Evolutionary conservation across 176 grass and related monocot species (phyloP).

Genomic region (Musa schizocarpa): DNA sequence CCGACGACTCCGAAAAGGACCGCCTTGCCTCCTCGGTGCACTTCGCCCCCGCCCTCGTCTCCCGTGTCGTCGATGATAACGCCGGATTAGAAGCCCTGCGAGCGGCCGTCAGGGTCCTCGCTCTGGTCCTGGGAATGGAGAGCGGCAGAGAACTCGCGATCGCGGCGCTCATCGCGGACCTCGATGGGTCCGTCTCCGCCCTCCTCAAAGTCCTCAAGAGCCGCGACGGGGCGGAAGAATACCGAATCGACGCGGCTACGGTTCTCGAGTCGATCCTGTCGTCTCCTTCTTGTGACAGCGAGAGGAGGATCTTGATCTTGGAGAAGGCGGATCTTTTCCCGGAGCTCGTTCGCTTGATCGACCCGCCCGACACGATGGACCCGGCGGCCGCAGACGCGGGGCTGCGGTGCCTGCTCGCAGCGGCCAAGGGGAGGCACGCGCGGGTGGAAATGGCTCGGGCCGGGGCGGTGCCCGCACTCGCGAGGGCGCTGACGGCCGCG

Average conservation of each 20-base stretch:
- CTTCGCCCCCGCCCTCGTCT: slow-evolving; percentile 31
- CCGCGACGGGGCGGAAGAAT: slow-evolving; percentile 17
- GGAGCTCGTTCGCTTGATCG: slow-evolving; percentile 52
- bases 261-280: slow-evolving; percentile 48
- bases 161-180: slow-evolving; percentile 26
- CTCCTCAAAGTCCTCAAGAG: slow-evolving; percentile 29
- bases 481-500: slow-evolving; percentile 29
- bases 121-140: slow-evolving; percentile 31
- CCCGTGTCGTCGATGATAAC: not conserved
- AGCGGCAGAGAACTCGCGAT: slow-evolving; percentile 37
- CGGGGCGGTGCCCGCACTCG: slow-evolving; percentile 40
- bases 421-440: slow-evolving; percentile 32
- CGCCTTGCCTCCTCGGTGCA: slow-evolving; percentile 23
- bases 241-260: slow-evolving; percentile 23
- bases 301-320: slow-evolving; percentile 39
- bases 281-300: slow-evolving; percentile 39
- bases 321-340: slow-evolving; percentile 53
- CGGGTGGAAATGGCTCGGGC: slow-evolving; percentile 48
- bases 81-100: slow-evolving; percentile 14
- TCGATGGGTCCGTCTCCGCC: slow-evolving; percentile 29
- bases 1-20: slow-evolving; percentile 22
- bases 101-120: slow-evolving; percentile 39
- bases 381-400: slow-evolving; percentile 26
- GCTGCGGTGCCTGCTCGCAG: slow-evolving; percentile 47
- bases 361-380: slow-evolving; percentile 7